Evolutionary conservation across 495 filamentous ascomycete species (phyloP).

Genomic region (Aspergillus nanangensis): DNA sequence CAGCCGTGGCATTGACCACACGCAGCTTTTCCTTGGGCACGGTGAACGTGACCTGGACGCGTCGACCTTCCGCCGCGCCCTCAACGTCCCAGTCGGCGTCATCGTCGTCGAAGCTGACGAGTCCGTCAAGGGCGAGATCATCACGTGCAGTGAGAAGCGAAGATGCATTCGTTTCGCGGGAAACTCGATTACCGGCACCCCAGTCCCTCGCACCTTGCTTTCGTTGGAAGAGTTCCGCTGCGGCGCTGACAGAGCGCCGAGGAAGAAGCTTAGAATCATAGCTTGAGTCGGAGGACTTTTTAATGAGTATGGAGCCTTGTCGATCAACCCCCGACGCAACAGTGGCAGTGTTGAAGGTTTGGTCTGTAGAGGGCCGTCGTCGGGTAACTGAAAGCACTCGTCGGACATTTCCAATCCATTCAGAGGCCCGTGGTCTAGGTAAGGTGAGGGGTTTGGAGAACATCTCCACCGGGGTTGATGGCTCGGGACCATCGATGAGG

Average conservation of each 20-base stretch:
- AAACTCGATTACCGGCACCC: conserved; percentile 38
- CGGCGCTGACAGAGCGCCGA: conserved; percentile 54
- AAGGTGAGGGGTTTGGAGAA: conserved; percentile 27
- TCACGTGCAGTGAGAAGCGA: conserved; percentile 26
- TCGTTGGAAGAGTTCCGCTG: conserved; percentile 53
- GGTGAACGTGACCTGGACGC: conserved; percentile 93
- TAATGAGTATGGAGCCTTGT: conserved; percentile 23
- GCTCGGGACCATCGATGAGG: conserved; percentile 29
- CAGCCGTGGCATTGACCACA: conserved; percentile 67
- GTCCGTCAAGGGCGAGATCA: conserved; percentile 27
- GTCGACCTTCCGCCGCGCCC: conserved; percentile 67
- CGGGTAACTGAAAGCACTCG: conserved; percentile 44
- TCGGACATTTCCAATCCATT: conserved; percentile 54
- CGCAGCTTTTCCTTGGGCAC: conserved; percentile 79
- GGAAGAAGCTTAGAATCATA: conserved; percentile 23
- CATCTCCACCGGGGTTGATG: conserved; percentile 14
- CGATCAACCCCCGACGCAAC: conserved; percentile 33
- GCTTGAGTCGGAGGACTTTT: background rate
- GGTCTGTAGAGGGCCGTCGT: conserved; percentile 20
- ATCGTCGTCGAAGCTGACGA: conserved; percentile 23
- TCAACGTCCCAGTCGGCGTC: conserved; percentile 91
- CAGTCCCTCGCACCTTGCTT: conserved; percentile 57
- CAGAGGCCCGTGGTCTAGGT: conserved; percentile 34
- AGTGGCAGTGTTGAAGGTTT: conserved; percentile 11
- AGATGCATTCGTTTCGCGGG: conserved; percentile 16